These are phyloP conservation scores for Boletus vinaceobasis DNA, from an alignment of 768 basidiomycete genomes.

Conservation along the genomic window DNA sequence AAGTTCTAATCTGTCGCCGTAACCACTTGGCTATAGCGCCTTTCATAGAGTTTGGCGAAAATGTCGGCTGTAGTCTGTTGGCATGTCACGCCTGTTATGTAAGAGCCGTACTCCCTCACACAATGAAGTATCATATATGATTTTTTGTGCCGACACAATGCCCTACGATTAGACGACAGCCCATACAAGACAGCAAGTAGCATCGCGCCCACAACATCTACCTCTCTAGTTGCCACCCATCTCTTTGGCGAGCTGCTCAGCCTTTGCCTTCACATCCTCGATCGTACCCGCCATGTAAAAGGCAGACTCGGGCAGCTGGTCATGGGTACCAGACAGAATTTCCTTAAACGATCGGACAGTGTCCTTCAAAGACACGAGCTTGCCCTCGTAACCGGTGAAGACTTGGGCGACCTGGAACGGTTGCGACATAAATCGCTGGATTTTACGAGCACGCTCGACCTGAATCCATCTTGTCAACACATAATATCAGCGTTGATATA, in stretches of 20 bases:
- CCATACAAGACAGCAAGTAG: slow-evolving; percentile 3
- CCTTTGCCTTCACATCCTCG: slow-evolving; percentile 95
- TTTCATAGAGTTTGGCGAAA: neutral
- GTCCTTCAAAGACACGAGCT: slow-evolving; percentile 94
- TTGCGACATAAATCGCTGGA: slow-evolving; percentile 99
- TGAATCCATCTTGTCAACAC: slow-evolving; percentile 26
- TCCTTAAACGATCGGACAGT: slow-evolving; percentile 97
- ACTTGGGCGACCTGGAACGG: slow-evolving; percentile 99
- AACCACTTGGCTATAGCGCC: slow-evolving; percentile 81
- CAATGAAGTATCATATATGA: slow-evolving; percentile 4
- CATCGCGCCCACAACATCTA: slow-evolving; percentile 16
- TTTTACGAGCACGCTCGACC: slow-evolving; percentile 98
- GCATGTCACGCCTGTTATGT: neutral
- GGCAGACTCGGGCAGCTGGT: slow-evolving; percentile 89
- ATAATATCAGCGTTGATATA: neutral
- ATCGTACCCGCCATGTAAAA: slow-evolving; percentile 99
- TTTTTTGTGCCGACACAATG: slow-evolving; percentile 11
- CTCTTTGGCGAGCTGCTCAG: slow-evolving; percentile 95
- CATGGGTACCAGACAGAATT: slow-evolving; percentile 88
- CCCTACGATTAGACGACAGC: slow-evolving; percentile 7
- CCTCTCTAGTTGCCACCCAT: slow-evolving; percentile 51
- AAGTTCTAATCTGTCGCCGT: slow-evolving; percentile 71
- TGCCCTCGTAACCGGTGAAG: slow-evolving; percentile 99
- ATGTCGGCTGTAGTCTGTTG: no score
- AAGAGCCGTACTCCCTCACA: no score